Conservation (phyloP, 768 basidiomycete genomes). For the Termitomyces sp. region DNA sequence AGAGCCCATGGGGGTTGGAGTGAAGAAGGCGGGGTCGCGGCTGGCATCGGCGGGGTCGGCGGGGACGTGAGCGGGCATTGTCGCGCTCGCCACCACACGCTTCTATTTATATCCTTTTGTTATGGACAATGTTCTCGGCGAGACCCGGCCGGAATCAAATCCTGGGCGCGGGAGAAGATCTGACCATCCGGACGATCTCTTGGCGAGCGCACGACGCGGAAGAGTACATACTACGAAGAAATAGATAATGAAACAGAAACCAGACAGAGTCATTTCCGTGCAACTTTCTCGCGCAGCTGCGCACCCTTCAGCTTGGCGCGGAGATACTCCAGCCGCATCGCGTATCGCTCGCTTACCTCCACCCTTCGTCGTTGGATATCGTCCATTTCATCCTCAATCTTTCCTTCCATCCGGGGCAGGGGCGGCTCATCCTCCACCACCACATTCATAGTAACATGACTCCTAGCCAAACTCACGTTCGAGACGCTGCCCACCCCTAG, state of each 20-base stretch:
- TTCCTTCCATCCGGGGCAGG: slow-evolving; percentile 21
- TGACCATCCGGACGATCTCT: not conserved
- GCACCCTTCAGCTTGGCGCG: slow-evolving; percentile 80
- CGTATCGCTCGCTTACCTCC: slow-evolving; percentile 70
- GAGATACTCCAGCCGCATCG: slow-evolving; percentile 72
- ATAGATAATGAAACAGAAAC: not conserved
- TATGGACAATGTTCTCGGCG: slow-evolving; percentile 13
- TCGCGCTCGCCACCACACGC: slow-evolving; percentile 11
- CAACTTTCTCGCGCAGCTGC: slow-evolving; percentile 75
- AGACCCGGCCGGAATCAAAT: slow-evolving; percentile 15
- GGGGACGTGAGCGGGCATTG: slow-evolving; percentile 23
- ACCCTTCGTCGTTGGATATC: slow-evolving; percentile 66
- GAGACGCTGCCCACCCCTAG: slow-evolving; percentile 31
- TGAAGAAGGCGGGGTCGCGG: slow-evolving; percentile 29
- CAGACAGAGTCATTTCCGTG: slow-evolving; percentile 44
- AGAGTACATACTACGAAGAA: slow-evolving; percentile 13
- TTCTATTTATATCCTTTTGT: slow-evolving; percentile 5
- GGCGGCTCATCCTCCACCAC: slow-evolving; percentile 43
- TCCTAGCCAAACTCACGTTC: slow-evolving; percentile 46
- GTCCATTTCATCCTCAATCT: slow-evolving; percentile 53
- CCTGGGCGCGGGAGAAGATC: not conserved
- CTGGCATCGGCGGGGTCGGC: slow-evolving; percentile 28
- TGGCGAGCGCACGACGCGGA: not conserved
- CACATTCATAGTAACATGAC: slow-evolving; percentile 46
- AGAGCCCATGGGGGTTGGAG: slow-evolving; percentile 39